Percentiles rank a stretch among this genome's conserved stretches.
Conservation (phyloP, 768 basidiomycete genomes). For the Suillus hirtellus region DNA sequence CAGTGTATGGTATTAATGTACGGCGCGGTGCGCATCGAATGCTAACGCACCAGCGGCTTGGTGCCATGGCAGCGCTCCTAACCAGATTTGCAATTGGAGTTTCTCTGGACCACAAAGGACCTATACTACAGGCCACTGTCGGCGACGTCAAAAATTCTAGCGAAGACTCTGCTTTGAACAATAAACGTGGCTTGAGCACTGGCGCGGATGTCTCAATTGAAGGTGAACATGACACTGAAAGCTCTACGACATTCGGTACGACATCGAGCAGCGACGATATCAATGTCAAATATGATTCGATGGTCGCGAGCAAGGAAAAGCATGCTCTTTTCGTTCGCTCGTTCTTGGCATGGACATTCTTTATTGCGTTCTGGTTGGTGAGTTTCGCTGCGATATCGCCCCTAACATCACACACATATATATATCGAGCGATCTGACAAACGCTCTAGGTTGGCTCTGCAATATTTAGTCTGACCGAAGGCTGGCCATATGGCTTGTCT, state of each 20-base stretch:
- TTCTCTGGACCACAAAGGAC: slow-evolving; percentile 24
- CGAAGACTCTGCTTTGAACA: not conserved
- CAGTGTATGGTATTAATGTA: slow-evolving; percentile 18
- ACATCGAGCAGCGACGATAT: slow-evolving; percentile 12
- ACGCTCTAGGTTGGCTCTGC: slow-evolving; percentile 56
- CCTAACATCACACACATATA: not conserved
- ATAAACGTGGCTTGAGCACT: not conserved
- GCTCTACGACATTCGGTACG: slow-evolving; percentile 18
- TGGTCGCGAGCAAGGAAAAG: slow-evolving; percentile 42
- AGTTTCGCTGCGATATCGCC: slow-evolving; percentile 18
- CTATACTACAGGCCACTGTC: not conserved
- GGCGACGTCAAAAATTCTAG: not conserved
- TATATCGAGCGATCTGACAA: not conserved
- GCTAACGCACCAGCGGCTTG: slow-evolving; percentile 57
- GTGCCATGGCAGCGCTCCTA: slow-evolving; percentile 56
- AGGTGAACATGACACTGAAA: not conserved
- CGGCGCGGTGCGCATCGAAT: slow-evolving; percentile 21
- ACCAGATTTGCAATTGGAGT: slow-evolving; percentile 51
- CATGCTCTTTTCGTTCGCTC: slow-evolving; percentile 61
- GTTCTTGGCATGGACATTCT: slow-evolving; percentile 54
- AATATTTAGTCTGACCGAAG: slow-evolving; percentile 69
- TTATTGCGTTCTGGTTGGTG: slow-evolving; percentile 80
- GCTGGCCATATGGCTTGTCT: slow-evolving; percentile 62
- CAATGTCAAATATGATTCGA: slow-evolving; percentile 20
- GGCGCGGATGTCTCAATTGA: not conserved